These are phyloP conservation scores for Babesia divergens DNA, from an alignment of 169 alveolate genomes.

Conservation along the genomic window DNA sequence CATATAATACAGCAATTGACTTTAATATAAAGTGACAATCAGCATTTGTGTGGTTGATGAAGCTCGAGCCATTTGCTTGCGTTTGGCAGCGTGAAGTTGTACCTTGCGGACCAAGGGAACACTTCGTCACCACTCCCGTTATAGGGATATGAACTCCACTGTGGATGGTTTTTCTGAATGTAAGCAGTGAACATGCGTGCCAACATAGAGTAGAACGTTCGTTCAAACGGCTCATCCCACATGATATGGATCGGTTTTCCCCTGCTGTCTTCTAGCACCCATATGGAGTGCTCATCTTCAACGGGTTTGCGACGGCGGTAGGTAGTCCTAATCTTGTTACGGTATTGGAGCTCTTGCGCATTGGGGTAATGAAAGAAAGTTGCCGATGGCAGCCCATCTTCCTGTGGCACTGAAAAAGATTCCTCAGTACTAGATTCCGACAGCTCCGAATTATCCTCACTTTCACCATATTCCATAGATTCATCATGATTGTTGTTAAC, in stretches of 20 bases:
- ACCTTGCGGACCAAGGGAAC: constrained; percentile 14
- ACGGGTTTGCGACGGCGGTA: constrained; percentile 39
- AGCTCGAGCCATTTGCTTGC: constrained; percentile 18
- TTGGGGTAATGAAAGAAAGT: constrained; percentile 46
- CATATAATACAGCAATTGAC: constrained; percentile 6
- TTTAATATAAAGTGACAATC: not conserved
- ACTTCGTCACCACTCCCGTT: constrained; percentile 26
- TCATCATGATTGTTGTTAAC: constrained; percentile 8
- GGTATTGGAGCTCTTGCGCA: constrained; percentile 54
- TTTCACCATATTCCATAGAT: not conserved
- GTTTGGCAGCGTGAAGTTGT: constrained; percentile 9
- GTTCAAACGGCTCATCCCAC: constrained; percentile 79
- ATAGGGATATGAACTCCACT: constrained; percentile 52
- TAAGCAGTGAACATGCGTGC: constrained; percentile 70
- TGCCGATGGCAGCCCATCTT: constrained; percentile 31
- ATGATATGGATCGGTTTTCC: constrained; percentile 74
- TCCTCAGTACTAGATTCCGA: constrained; percentile 13
- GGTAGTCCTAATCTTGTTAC: constrained; percentile 48
- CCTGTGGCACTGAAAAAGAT: not conserved
- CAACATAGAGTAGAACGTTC: constrained; percentile 70
- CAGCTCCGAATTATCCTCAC: not conserved
- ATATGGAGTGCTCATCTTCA: constrained; percentile 64
- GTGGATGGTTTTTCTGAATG: constrained; percentile 49
- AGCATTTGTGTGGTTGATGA: not conserved
- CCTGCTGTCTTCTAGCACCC: constrained; percentile 75